phyloP scores from a whole-genome alignment of 805 yeast genomes.

The Saturnispora galanensis region DNA sequence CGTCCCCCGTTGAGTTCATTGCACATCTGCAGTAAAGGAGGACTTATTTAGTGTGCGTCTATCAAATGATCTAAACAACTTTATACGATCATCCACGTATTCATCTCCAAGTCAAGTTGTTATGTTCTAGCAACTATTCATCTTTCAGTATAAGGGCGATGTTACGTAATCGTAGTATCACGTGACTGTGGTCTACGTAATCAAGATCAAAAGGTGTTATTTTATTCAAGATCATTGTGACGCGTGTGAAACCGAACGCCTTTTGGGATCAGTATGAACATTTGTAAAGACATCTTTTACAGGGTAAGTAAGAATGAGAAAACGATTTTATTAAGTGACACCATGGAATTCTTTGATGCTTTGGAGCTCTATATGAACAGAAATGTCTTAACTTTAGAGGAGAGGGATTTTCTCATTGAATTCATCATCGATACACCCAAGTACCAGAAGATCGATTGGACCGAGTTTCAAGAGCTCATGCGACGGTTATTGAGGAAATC shows the following conservation, averaged over 20 bases:
- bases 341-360: slow-evolving; percentile 1
- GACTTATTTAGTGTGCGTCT: too few relatives aligned
- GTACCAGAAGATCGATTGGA: neutral
- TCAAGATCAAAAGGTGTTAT: too few relatives aligned
- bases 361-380: slow-evolving; percentile 1
- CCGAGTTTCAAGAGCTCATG: neutral
- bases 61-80: too few relatives aligned
- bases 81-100: too few relatives aligned
- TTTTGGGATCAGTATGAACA: neutral
- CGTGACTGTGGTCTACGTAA: too few relatives aligned
- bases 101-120: too few relatives aligned
- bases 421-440: slow-evolving; percentile 3
- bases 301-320: neutral
- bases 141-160: too few relatives aligned
- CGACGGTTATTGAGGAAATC: neutral
- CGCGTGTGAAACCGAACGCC: neutral
- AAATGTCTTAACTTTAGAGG: neutral
- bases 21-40: too few relatives aligned
- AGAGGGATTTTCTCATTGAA: slow-evolving; percentile 4
- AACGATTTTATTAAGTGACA: neutral
- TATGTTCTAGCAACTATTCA: too few relatives aligned
- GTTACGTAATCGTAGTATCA: too few relatives aligned
- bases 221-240: neutral
- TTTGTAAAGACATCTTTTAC: neutral
- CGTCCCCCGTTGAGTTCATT: too few relatives aligned